Conservation (phyloP, 2,329 filamentous ascomycete species). For the Pseudocercospora fijiensis region DNA sequence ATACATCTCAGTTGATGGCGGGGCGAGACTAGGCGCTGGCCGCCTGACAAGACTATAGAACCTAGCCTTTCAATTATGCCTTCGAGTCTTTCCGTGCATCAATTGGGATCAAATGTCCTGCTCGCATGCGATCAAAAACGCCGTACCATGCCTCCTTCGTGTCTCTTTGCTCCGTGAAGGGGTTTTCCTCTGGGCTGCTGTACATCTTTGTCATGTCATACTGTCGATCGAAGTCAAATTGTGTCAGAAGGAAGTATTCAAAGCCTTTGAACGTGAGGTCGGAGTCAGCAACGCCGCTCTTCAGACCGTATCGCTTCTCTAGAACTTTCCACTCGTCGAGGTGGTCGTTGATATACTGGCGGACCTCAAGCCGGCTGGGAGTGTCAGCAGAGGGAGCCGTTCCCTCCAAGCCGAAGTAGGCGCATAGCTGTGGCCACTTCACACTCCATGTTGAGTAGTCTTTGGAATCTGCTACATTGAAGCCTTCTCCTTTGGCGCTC, state of each 20-base stretch:
- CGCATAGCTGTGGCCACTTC: slow-evolving; percentile 29
- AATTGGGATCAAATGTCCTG: slow-evolving; percentile 44
- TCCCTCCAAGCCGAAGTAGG: slow-evolving; percentile 30
- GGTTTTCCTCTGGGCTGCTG: slow-evolving; percentile 31
- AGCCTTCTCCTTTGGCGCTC: slow-evolving; percentile 24
- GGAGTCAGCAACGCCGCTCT: slow-evolving; percentile 42
- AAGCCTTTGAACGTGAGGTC: slow-evolving; percentile 42
- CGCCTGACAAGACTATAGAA: slow-evolving; percentile 30
- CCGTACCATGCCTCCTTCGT: slow-evolving; percentile 42
- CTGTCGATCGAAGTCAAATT: slow-evolving; percentile 46
- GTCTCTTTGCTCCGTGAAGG: slow-evolving; percentile 46
- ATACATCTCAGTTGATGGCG: slow-evolving; percentile 68
- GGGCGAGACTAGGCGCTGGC: slow-evolving; percentile 38
- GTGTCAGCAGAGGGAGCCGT: slow-evolving; percentile 19
- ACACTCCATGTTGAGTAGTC: slow-evolving; percentile 24
- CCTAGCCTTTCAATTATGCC: neutral
- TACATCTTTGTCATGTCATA: slow-evolving; percentile 48
- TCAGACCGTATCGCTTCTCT: slow-evolving; percentile 40
- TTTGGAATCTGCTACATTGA: slow-evolving; percentile 31
- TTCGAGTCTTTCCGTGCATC: slow-evolving; percentile 12
- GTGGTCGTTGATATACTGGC: slow-evolving; percentile 41
- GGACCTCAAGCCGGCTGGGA: slow-evolving; percentile 36
- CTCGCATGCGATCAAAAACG: slow-evolving; percentile 48
- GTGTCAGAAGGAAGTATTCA: slow-evolving; percentile 46
- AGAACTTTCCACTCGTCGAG: slow-evolving; percentile 36